Base-by-base conservation (phyloP, 805 yeast species). In the Geotrichum ghanense region DNA sequence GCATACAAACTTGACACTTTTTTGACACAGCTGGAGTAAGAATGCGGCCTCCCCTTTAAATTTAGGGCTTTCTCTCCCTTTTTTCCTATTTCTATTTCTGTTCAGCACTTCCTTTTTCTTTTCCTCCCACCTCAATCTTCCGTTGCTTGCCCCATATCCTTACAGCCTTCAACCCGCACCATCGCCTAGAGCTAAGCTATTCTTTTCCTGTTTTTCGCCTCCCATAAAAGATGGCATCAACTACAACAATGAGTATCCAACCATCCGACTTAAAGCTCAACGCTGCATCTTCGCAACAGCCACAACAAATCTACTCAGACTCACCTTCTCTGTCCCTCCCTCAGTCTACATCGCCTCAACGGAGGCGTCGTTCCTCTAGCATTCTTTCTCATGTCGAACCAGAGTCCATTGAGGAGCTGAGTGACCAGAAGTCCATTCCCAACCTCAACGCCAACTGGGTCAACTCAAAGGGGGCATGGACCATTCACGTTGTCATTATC, bases 371-470 rank as follows among this genome's bases (percentile, higher is more conserved):
- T 51, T 86, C 96, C 1, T 86, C 96, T 2, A 81, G 92, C 19
- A 74, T 92, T 51, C 79, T 90, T 52, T 90, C 95, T 42, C 96
- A 90, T 60, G 83, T 90, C 45, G 92, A 85, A 60, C 95, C 94
- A 16, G 98, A 92, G 61, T 81, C 88, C 16, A 75, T 85, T 56
- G 97, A 90, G 55, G 94, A 89, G 37, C 85, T 82, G 63, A 86
- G 82, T 57, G 98, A 90, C 62, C 97, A 90, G 66, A 81, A 83
- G 46, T 71, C 88, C 44, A 78, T 83, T 54, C 89, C 95, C 23
- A 92, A 92, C 59, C 73, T 88, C 66, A 92, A 92, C 62, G 97
- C 97, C 22, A 81, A 81, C 55, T 90, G 98, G 98, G 96, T 92
- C 25, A 85, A 89, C 62, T 83, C 79, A 57, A 88, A 90, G 58